Percentiles rank a stretch among this genome's conserved stretches.
phyloP scores from a whole-genome alignment of 768 basidiomycete species.

The Calocybe indica region DNA sequence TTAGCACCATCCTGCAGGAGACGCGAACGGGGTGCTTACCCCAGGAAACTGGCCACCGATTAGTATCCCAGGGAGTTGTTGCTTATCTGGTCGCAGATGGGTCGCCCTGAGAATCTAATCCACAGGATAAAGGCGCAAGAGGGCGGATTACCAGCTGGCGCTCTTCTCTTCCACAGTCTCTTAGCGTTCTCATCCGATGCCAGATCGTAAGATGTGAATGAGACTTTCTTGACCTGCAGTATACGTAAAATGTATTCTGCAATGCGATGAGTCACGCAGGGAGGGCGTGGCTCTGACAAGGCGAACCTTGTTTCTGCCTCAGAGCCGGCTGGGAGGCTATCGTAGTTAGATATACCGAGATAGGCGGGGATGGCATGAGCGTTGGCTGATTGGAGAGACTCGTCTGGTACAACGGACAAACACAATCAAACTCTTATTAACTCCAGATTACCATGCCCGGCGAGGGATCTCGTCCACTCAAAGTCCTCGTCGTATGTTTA shows the following conservation, averaged over 20 bases:
- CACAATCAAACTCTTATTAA: slow-evolving; percentile 2
- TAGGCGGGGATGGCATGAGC: slow-evolving; percentile 74
- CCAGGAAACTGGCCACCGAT: slow-evolving; percentile 74
- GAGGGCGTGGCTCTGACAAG: background rate
- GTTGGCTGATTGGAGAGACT: background rate
- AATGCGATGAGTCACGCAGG: background rate
- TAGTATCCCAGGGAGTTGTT: slow-evolving; percentile 79
- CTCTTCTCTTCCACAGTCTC: slow-evolving; percentile 74
- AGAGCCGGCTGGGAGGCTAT: slow-evolving; percentile 77
- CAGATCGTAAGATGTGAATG: slow-evolving; percentile 77
- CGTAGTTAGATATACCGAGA: slow-evolving; percentile 82
- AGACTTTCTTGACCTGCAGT: slow-evolving; percentile 81
- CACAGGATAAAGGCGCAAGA: slow-evolving; percentile 5
- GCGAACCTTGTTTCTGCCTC: slow-evolving; percentile 70
- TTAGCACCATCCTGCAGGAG: slow-evolving; percentile 5
- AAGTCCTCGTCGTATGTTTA: slow-evolving; percentile 72
- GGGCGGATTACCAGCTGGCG: slow-evolving; percentile 46
- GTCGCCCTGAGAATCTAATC: background rate
- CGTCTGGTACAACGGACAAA: slow-evolving; percentile 1
- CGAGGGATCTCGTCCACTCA: slow-evolving; percentile 17
- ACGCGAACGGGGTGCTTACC: slow-evolving; percentile 37
- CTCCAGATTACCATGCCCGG: background rate
- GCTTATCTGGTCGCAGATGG: slow-evolving; percentile 50
- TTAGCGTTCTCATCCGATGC: slow-evolving; percentile 83
- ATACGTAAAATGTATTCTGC: slow-evolving; percentile 78